These are phyloP conservation scores for Diutina pseudorugosa DNA, from an alignment of 1,139 yeast genomes.

Conservation along the genomic window DNA sequence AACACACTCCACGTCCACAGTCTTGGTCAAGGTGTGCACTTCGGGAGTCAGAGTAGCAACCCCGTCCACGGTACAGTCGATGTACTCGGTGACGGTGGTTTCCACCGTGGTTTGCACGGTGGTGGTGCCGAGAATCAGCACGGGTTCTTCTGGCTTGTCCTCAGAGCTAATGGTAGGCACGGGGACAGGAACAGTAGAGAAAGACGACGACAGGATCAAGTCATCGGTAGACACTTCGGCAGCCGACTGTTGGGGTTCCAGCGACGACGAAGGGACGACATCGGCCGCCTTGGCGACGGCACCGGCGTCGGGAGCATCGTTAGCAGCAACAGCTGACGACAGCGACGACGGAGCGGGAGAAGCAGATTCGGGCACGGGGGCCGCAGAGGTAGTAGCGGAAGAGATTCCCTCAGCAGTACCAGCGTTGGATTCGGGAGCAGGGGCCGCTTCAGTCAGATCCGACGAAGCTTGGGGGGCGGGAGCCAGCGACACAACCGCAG, in stretches of 20 bases:
- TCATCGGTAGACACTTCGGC: too few species aligned
- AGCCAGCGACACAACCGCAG: not conserved
- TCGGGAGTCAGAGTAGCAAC: not conserved
- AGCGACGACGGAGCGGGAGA: not conserved
- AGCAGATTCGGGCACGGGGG: not conserved
- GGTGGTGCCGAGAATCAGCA: not conserved
- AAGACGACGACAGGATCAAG: not conserved
- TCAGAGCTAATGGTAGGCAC: too few species aligned
- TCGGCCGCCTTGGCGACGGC: not conserved
- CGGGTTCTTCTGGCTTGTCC: too few species aligned
- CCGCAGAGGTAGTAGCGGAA: not conserved
- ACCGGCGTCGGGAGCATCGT: not conserved
- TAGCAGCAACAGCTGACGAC: too few species aligned
- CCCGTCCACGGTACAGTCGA: conserved; percentile 2
- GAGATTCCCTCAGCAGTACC: not conserved
- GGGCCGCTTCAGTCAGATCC: not conserved
- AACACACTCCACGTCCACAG: not conserved
- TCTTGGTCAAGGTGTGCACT: conserved; percentile 3
- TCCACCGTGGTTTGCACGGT: conserved; percentile 3
- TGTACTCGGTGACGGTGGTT: conserved; percentile 4
- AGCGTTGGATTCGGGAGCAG: not conserved
- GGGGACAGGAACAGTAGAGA: too few species aligned
- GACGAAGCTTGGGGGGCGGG: not conserved
- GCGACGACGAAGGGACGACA: not conserved
- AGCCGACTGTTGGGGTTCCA: not conserved